Evolutionary conservation across 2,329 filamentous ascomycete species (phyloP), one percentile per base, ranked within the genome.

Genomic region (Alternaria arborescens): DNA sequence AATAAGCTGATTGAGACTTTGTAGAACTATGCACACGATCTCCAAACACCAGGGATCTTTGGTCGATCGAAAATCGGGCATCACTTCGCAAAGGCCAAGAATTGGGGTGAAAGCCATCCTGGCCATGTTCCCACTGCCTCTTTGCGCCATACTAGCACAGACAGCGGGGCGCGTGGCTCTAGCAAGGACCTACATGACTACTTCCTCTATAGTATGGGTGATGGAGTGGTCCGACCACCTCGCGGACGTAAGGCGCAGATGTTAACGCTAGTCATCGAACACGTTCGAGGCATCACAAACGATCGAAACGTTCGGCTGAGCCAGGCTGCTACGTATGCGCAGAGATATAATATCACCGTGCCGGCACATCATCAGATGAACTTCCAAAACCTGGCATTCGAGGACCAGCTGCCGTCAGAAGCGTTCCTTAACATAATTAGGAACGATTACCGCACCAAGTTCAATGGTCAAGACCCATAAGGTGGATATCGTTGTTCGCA

Each of bases 141-240:
- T 16, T 24, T 61, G 8, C 11, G 22, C 7, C 48, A 36, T 24
- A 38, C 40, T n/a, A 42, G 32, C 46, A 47, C 42, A 16, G 58
- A 57, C 7, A 61, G 48, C 26, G 53, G 48, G 5, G 20, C 47
- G 16, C 40, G 12, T 28, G 53, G 51, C 3, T 20, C 20, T 8
- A 56, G 58, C 22, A 48, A 8, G 2, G 18, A 14, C 2, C 30
- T 48, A 5, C 54, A 58, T 24, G 59, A 62, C 44, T 62, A 44
- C 50, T 62, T 53, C 42, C 55, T 62, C 5, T 34, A 50, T 28
- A 43, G 50, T 16, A 62, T 62, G 59, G 59, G 55, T 5, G 55
- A 62, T 26, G 46, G 46, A n/a, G 59, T 62, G 20, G 44, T 26
- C 6, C 32, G 28, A 14, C 51, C 52, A 18, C 59, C 55, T 14